phyloP scores from a whole-genome alignment of 345 rosid species.

The Chamaenerion angustifolium region DNA sequence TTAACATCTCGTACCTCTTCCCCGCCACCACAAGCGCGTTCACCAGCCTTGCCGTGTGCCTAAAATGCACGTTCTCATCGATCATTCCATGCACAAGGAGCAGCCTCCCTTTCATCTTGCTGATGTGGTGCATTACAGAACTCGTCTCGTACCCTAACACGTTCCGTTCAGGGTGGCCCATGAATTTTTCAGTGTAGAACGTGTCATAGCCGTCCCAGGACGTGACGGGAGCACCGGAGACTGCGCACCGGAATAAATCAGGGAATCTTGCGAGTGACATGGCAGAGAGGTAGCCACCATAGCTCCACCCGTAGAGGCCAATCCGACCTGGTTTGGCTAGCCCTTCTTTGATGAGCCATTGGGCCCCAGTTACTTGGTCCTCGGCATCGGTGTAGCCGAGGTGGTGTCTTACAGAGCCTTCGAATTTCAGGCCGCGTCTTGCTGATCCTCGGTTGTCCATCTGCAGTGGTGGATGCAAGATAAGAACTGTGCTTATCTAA shows the following conservation, averaged over 20 bases:
- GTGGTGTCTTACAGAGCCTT: constrained; percentile 47
- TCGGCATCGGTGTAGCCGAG: constrained; percentile 54
- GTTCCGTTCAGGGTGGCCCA: constrained; percentile 61
- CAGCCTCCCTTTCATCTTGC: constrained; percentile 50
- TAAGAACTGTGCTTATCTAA: no score
- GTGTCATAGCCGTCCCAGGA: constrained; percentile 97
- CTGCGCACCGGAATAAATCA: constrained; percentile 54
- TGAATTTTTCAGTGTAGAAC: constrained; percentile 86
- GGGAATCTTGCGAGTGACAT: constrained; percentile 50
- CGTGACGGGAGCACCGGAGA: constrained; percentile 86
- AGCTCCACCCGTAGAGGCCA: constrained; percentile 86
- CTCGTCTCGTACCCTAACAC: constrained; percentile 28
- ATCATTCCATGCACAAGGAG: constrained; percentile 87
- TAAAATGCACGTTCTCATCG: constrained; percentile 88
- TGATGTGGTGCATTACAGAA: constrained; percentile 66
- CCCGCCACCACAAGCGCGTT: constrained; percentile 63
- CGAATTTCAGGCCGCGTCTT: constrained; percentile 80
- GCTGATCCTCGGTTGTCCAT: constrained; percentile 86
- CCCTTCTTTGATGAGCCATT: constrained; percentile 76
- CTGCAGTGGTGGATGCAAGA: constrained; percentile 20
- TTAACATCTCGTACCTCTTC: constrained; percentile 58
- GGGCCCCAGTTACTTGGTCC: constrained; percentile 73
- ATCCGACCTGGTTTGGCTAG: constrained; percentile 54
- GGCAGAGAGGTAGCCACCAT: constrained; percentile 91
- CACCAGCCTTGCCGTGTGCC: constrained; percentile 84